Evolutionary conservation across 1,284 basidiomycete species (phyloP), one percentile per base, ranked within the genome.

Genomic region (Papiliotrema terrestris): DNA sequence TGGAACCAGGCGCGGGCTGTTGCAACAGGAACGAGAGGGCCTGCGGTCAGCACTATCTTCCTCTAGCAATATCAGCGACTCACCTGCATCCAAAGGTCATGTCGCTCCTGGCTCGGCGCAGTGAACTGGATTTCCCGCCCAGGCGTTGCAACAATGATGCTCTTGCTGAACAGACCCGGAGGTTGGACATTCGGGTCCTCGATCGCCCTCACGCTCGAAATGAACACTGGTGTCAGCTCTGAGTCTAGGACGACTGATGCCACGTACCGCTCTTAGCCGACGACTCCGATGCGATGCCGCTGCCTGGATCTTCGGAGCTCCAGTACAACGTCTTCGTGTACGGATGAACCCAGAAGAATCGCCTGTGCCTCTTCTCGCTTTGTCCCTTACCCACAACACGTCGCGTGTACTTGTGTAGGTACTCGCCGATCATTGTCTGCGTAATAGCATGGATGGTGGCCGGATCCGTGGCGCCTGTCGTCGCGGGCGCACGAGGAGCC

Each of bases 271-370:
- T 95, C 85, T 98, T 98, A 36, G 93, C 91, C 71, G 86, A 94
- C 17, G 91, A 91, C 78, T 97, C 94, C 3, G 86, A 84, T 8
- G 91, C 88, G 60, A 85, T 86, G 37, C 84, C 84, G 38, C 89
- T 89, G 35, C 91, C 92, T 35, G 95, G 96, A 78, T 98, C 95
- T 32, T 87, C 86, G 29, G 89, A 85, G 65, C 91, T 94, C 96
- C 96, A 99, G 78, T 98, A 98, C 55, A 99, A 74, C 9, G 92
- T 98, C 79, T 92, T 91, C 49, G 93, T 98, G 74, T 98, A 99
- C 25, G 96, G 96, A 77, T 98, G 95, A 15, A 99, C 86, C 94
- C 96, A 98, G 83, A 98, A 97, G 86, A 96, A 99, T 38, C 96
- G 83, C 73, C 85, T 87, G 78, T 99, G 96, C 51, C 94, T 81